phyloP scores from a whole-genome alignment of 108 stramenopile genomes.

The Nitzschia sp. region DNA sequence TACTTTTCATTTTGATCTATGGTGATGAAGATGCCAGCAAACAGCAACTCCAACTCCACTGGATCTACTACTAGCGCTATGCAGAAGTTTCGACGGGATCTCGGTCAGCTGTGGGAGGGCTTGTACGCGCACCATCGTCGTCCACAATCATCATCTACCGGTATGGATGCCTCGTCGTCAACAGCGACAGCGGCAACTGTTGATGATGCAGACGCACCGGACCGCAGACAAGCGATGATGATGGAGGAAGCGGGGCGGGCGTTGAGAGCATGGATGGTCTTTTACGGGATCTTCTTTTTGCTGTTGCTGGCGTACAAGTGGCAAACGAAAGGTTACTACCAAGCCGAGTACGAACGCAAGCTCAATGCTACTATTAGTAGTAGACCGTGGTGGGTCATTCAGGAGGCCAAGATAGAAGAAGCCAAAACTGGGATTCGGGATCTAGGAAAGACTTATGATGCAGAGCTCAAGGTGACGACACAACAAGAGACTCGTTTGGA shows the following conservation, averaged over 20 bases:
- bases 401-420: background rate
- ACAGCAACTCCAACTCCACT: background rate
- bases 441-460: background rate
- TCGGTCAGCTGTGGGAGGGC: background rate
- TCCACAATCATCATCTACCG: no score
- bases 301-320: conserved; percentile 11
- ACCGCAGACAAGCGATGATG: background rate
- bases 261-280: background rate
- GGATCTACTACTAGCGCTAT: background rate
- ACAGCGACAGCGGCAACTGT: background rate
- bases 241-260: conserved; percentile 1
- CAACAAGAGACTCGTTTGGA: background rate
- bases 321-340: conserved; percentile 18
- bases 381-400: background rate
- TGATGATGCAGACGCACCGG: background rate
- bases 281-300: conserved; percentile 12
- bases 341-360: background rate
- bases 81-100: background rate
- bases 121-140: background rate
- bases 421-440: background rate
- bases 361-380: background rate
- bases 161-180: no score
- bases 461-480: background rate
- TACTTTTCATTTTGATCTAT: no score
- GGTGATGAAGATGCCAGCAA: no score